phyloP scores from a whole-genome alignment of 2,329 filamentous ascomycete species.

The Xylogone sp. region DNA sequence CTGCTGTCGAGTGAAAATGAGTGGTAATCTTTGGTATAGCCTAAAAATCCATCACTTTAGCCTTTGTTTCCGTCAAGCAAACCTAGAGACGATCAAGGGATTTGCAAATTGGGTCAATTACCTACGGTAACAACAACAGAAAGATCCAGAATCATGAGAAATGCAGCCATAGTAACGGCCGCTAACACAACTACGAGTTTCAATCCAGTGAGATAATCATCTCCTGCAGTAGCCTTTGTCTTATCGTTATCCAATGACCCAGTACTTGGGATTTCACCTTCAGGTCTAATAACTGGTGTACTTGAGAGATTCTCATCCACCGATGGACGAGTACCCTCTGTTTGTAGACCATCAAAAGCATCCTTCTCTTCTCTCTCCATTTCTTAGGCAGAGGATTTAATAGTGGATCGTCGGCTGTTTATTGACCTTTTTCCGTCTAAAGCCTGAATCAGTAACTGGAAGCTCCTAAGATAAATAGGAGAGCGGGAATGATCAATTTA shows the following conservation, averaged over 20 bases:
- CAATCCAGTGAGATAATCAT: constrained; percentile 4
- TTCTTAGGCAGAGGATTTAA: not conserved
- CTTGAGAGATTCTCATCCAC: not conserved
- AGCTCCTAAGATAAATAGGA: not conserved
- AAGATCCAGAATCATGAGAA: constrained; percentile 14
- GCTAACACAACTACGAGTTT: constrained; percentile 1
- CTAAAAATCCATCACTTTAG: not conserved
- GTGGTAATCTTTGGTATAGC: constrained; percentile 32
- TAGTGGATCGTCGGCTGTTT: not conserved
- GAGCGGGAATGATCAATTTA: not conserved
- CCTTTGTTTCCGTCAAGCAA: not conserved
- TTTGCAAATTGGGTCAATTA: constrained; percentile 33
- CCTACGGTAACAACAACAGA: constrained; percentile 26
- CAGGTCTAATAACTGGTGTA: not conserved
- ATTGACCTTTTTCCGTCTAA: not conserved
- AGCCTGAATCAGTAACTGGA: not conserved
- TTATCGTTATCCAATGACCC: not conserved
- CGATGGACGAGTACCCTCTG: not conserved
- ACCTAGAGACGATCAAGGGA: not conserved
- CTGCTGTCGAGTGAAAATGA: constrained; percentile 29
- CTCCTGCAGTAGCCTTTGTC: not conserved
- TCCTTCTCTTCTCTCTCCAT: not conserved
- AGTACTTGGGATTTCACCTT: not conserved
- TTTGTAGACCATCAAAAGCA: not conserved
- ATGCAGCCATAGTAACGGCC: constrained; percentile 10